Base-by-base conservation (phyloP, 164 flowering plant genomes). In the Sedum album region DNA sequence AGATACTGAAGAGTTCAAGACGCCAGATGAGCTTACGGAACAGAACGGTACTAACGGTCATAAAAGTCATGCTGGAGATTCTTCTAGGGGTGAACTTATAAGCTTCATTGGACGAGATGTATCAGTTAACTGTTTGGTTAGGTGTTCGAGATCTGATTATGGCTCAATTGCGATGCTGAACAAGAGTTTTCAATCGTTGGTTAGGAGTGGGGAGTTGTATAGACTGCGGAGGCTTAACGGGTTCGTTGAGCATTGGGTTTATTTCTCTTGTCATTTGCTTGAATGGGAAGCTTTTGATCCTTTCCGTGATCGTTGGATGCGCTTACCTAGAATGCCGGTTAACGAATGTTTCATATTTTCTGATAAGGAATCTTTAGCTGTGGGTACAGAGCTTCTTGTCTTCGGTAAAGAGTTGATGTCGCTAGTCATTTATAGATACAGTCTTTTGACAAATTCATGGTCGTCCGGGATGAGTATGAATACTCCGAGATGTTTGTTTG, bases 261-360 rank as follows among this genome's bases (percentile, higher is more conserved):
- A 80, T 62, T 80, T 78, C 66, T 78, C 81, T 33, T 78, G 79
- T 69, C 61, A 51, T 35, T 72, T 78, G 31, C 74, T 70, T 35
- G 78, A 78, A 49, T 80, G 83, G 83, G 81, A 78, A 48, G 81
- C 79, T 11, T 78, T 69, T 74, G 83, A 80, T 70, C 83, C 83
- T 1, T 39, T 65, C 60, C 61, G 70, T 23, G 48, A 51, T 18
- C 69, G 78, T 1, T 78, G 83, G 83, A 71, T 78, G 77, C 71
- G 51, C 60, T 68, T 80, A 72, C 83, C 83, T n/a, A 72, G 66
- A 41, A 80, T 80, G 81, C 38, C 71, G 39, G 66, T 76, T 26
- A 76, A 76, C 69, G 81, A 76, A 57, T 78, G 79, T 42, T 80
- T 80, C 76, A 78, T 68, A 76, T 78, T 71, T 55, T 76, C 80